Evolutionary conservation across 2,329 filamentous ascomycete genomes (phyloP).

Genomic region (Arthrobotrys sinensis): DNA sequence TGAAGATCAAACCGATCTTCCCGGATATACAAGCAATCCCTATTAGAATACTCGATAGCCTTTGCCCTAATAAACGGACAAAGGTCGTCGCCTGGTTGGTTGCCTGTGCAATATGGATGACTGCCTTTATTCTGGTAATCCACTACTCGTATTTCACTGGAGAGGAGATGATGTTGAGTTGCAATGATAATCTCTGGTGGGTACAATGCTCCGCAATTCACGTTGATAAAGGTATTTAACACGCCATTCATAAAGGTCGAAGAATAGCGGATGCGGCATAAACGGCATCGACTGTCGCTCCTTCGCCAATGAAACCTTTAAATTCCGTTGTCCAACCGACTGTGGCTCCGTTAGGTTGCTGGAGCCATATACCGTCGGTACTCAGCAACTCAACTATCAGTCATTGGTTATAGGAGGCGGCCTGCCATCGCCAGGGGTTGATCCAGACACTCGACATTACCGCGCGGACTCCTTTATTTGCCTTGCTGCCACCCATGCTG

Average conservation of each 20-base stretch:
- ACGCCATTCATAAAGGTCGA: slow-evolving; percentile 59
- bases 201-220: slow-evolving; percentile 60
- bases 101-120: slow-evolving; percentile 78
- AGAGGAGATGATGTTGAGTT: slow-evolving; percentile 74
- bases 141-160: slow-evolving; percentile 75
- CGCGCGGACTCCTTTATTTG: slow-evolving; percentile 92
- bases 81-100: slow-evolving; percentile 72
- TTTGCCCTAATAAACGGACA: slow-evolving; percentile 65
- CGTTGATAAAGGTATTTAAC: slow-evolving; percentile 25
- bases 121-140: slow-evolving; percentile 79
- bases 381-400: slow-evolving; percentile 76
- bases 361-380: slow-evolving; percentile 82
- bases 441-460: slow-evolving; percentile 75
- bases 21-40: slow-evolving; percentile 79
- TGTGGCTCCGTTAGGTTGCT: slow-evolving; percentile 76
- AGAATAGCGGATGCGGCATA: slow-evolving; percentile 80
- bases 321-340: slow-evolving; percentile 82
- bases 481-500: slow-evolving; percentile 85
- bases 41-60: slow-evolving; percentile 75
- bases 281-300: slow-evolving; percentile 83
- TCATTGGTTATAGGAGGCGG: slow-evolving; percentile 80
- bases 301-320: slow-evolving; percentile 78
- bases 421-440: slow-evolving; percentile 64
- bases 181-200: slow-evolving; percentile 80
- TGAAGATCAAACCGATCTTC: slow-evolving; percentile 75